phyloP scores from a whole-genome alignment of 139 green algal genomes.

The Volvox reticuliferus region DNA sequence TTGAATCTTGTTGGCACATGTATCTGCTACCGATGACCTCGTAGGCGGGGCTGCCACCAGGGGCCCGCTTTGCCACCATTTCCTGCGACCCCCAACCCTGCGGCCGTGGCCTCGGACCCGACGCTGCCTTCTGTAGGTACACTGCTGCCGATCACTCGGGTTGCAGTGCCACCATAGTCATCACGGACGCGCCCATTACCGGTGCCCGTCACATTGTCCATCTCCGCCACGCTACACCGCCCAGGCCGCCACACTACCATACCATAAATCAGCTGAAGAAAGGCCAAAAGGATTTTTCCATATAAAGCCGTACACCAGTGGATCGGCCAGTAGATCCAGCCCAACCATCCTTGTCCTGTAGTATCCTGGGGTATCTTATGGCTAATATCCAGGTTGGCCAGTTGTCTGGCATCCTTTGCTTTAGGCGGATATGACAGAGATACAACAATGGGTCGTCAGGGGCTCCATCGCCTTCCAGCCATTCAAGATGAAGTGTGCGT shows the following conservation, averaged over 20 bases:
- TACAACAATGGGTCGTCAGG: not conserved
- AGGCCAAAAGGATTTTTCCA: conserved; percentile 11
- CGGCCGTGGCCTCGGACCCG: not conserved
- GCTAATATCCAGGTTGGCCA: too few species aligned
- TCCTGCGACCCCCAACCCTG: not conserved
- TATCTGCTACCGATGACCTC: not conserved
- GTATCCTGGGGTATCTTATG: too few species aligned
- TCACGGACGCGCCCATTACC: not conserved
- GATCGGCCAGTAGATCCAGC: conserved; percentile 16
- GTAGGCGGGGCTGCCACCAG: not conserved
- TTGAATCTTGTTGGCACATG: not conserved
- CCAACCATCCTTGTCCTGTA: not conserved
- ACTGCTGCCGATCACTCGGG: not conserved
- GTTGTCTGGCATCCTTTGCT: too few species aligned
- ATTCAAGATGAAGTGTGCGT: conserved; percentile 31
- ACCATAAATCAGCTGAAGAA: conserved; percentile 38
- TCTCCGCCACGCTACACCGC: not conserved
- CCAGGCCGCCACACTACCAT: conserved; percentile 39
- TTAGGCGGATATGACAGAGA: too few species aligned
- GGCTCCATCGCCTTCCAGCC: conserved; percentile 3
- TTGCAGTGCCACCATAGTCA: not conserved
- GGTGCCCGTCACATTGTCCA: not conserved
- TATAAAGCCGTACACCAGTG: conserved; percentile 43
- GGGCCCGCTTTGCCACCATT: not conserved
- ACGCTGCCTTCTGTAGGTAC: not conserved